Evolutionary conservation across 345 rosid genomes (phyloP).

Genomic region (Acer campestre): DNA sequence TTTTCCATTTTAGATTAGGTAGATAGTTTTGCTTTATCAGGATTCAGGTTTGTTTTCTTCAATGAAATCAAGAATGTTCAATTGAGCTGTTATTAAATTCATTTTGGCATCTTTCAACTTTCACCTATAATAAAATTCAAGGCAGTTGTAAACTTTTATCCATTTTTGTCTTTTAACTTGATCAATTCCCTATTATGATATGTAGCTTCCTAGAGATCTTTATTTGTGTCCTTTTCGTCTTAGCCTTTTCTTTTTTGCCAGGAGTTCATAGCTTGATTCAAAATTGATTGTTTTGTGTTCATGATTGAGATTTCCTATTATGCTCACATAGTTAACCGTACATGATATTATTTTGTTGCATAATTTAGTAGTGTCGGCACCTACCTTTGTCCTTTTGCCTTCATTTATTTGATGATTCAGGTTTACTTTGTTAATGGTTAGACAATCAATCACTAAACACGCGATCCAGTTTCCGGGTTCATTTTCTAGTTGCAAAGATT

Average conservation of each 20-base stretch:
- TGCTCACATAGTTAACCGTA: neutral
- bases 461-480: neutral
- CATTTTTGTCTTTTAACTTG: neutral
- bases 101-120: neutral
- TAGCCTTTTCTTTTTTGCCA: too few relatives aligned
- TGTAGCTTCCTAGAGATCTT: neutral
- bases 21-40: neutral
- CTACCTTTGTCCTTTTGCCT: neutral
- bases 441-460: neutral
- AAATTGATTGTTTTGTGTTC: neutral
- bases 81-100: neutral
- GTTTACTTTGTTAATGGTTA: neutral
- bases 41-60: too few relatives aligned
- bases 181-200: neutral
- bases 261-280: too few relatives aligned
- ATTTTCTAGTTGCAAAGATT: neutral
- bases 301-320: slow-evolving; percentile 8
- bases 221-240: slow-evolving; percentile 4
- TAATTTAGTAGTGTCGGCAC: slow-evolving; percentile 8
- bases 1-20: neutral
- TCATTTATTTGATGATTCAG: neutral
- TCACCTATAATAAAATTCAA: neutral
- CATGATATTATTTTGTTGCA: neutral
- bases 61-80: neutral
- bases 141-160: neutral